phyloP scores from a whole-genome alignment of 208 protist species.

The Trypanosoma lewisi region DNA sequence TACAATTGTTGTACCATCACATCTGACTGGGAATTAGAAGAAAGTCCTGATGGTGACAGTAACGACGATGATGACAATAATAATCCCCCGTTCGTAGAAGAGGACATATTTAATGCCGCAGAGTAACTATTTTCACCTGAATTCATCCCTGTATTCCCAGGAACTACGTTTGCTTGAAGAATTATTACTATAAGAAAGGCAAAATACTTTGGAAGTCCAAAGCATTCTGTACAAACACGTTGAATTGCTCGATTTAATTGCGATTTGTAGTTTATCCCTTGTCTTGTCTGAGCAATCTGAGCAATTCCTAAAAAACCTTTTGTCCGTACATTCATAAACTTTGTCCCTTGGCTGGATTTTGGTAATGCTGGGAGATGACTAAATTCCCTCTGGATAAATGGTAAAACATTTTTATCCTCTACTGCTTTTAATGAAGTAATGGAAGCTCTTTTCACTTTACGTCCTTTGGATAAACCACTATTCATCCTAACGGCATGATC shows the following conservation, averaged over 20 bases:
- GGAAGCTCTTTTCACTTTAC: conserved; percentile 11
- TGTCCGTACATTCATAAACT: conserved; percentile 27
- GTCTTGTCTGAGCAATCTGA: conserved; percentile 26
- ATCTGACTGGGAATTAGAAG: conserved; percentile 15
- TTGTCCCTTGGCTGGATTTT: conserved; percentile 40
- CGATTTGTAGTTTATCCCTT: conserved; percentile 58
- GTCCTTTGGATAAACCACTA: background rate
- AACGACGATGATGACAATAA: no score
- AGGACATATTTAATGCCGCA: background rate
- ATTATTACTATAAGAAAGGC: conserved; percentile 65
- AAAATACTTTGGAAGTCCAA: conserved; percentile 85
- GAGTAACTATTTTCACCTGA: background rate
- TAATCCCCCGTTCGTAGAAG: conserved; percentile 1
- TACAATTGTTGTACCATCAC: conserved; percentile 63
- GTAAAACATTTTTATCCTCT: conserved; percentile 53
- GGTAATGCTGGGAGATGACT: conserved; percentile 43
- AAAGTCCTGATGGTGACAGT: no score
- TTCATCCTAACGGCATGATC: conserved; percentile 19
- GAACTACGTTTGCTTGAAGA: conserved; percentile 37
- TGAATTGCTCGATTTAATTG: conserved; percentile 64
- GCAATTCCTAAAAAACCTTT: conserved; percentile 16
- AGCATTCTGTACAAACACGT: conserved; percentile 72
- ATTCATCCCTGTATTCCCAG: background rate
- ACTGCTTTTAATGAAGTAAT: conserved; percentile 57
- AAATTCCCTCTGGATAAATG: conserved; percentile 77